Evolutionary conservation across 2,329 filamentous ascomycete species (phyloP), one percentile per base, ranked within the genome.

Genomic region (Neofusicoccum cordaticola): DNA sequence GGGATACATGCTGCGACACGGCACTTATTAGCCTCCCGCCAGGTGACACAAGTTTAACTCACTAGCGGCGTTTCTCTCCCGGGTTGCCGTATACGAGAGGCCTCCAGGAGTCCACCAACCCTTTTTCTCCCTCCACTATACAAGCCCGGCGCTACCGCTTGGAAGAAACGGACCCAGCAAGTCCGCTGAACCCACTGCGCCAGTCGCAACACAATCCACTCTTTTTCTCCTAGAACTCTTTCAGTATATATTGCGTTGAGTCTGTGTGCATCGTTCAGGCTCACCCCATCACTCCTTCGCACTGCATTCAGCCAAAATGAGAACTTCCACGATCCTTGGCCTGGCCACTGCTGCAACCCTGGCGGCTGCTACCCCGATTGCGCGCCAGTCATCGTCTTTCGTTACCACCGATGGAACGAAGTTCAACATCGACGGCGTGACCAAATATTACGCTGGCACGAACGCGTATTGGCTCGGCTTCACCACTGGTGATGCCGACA

Each of bases 401-500:
- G 69, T 72, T 9, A 73, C 70, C 35, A 68, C 65, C 8, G 70
- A 72, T 65, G 74, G 73, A 5, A 64, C 69, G 17, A 73, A 74
- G 63, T 76, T 77, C 66, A 74, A 73, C 60, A 75, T 76, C 45
- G 73, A 75, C 64, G 73, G 74, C 17, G 72, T 73, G 8, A 73
- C 71, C 2, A 74, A 76, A 61, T 75, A 85, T 72, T 83, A 81
- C 67, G 82, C 82, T 13, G 84, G 84, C 19, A 84, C 80, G 53
- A 86, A 86, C 73, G 78, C 81, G 45, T 86, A 85, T 75, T 86
- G 84, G 82, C 80, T 85, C 56, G 77, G 78, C 12, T 85, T 85
- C 68, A 69, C 82, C 47, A 83, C 78, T 69, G 82, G 83, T 64
- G 79, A 85, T 66, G 78, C 74, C 7, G 85, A 89, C 70, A 80